Evolutionary conservation across 768 basidiomycete species (phyloP), one percentile per base, ranked within the genome.

Genomic region (Auricularia sp.): DNA sequence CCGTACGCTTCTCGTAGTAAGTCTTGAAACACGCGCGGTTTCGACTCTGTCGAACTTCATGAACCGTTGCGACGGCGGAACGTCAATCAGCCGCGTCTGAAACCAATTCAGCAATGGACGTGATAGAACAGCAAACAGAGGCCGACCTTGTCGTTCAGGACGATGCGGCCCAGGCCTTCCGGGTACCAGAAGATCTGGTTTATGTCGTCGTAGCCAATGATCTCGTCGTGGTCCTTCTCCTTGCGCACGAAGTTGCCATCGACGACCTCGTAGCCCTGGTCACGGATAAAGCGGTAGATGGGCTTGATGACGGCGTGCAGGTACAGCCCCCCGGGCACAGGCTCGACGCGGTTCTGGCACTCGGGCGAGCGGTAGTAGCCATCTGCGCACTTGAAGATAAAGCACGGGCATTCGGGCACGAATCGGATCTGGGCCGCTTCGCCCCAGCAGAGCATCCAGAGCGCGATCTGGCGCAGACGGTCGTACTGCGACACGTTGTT

Each of bases 171-270:
- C 70, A 99, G 94, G 36, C 97, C 97, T 68, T 99, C 97, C 2
- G 96, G 97, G 74, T 98, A 99, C 97, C 96, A 99, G 76, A 99
- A 99, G 59, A 99, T 77, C 74, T 99, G 96, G 73, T 99, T 99
- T 67, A 98, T 89, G 76, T 99, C 97, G 74, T 99, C 97, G 71
- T 99, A 99, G 3, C 97, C 97, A 71, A 99, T 96, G 71, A 98
- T 94, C 66, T 86, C 82, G 61, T 92, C 87, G 72, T 98, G 97
- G 71, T 99, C 97, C 72, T 80, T 81, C 80, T 99, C 97, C 71
- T 90, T 82, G 72, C 93, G 83, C 53, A 98, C 89, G 74, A 96
- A 98, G 76, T 92, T 92, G 43, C 93, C 93, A 71, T 98, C 96
- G 29, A 91, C 82, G 44, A 97, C 90, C 75, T 99, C 96, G 74